A percentile compares a stretch with the other conserved stretches of the same genome.
These are phyloP conservation scores for Fermentozyma sake DNA, from an alignment of 1,139 yeast genomes.

Conservation along the genomic window DNA sequence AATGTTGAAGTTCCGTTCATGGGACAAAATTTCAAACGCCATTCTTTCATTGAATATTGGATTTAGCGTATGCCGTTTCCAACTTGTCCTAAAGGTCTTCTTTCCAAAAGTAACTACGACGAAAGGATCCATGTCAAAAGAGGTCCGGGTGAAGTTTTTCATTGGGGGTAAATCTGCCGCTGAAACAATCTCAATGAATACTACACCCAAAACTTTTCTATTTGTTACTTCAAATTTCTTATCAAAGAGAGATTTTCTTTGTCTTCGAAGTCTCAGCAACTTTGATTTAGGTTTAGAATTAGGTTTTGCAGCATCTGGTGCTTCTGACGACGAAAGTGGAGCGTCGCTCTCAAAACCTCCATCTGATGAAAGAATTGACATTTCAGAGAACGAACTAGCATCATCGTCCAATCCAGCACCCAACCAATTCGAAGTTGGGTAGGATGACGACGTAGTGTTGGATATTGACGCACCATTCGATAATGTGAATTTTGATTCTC, in stretches of 20 bases:
- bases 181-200: conserved; percentile 69
- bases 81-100: conserved; percentile 80
- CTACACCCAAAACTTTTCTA: conserved; percentile 60
- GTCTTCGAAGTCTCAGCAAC: no score
- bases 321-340: no score
- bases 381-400: conserved; percentile 20
- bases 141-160: conserved; percentile 56
- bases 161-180: conserved; percentile 71
- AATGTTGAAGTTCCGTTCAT: conserved; percentile 62
- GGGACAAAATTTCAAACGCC: conserved; percentile 69
- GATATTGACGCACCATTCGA: no score
- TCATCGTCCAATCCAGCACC: conserved; percentile 4
- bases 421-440: no score
- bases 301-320: conserved; percentile 2
- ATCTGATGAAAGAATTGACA: conserved; percentile 15
- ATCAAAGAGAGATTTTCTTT: conserved; percentile 1
- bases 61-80: conserved; percentile 76
- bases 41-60: conserved; percentile 81
- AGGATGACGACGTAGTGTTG: no score
- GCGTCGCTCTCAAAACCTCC: no score
- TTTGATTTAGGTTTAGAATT: conserved; percentile 6
- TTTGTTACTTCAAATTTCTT: conserved; percentile 29
- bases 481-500: no score
- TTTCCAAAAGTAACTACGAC: conserved; percentile 89
- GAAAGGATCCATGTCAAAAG: conserved; percentile 96